phyloP scores from a whole-genome alignment of 345 rosid genomes.

The Microcos paniculata region DNA sequence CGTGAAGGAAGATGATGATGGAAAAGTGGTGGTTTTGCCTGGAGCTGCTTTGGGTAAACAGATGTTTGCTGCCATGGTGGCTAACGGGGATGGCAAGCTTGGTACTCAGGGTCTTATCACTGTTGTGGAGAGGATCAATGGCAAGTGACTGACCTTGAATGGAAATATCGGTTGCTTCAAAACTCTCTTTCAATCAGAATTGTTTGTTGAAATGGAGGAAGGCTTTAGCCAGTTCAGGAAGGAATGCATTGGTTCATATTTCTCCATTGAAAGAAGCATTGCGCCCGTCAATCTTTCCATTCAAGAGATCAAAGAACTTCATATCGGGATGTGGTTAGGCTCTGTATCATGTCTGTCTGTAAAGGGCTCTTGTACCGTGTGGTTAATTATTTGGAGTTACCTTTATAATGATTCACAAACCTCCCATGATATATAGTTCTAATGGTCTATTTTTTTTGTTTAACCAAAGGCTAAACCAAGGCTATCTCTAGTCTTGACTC shows the following conservation, averaged over 20 bases:
- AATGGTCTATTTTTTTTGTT: no score
- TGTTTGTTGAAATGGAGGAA: no score
- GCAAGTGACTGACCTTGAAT: conserved; percentile 30
- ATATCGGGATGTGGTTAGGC: background rate
- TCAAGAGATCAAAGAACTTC: background rate
- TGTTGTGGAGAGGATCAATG: conserved; percentile 72
- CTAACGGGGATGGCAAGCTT: conserved; percentile 69
- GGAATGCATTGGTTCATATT: background rate
- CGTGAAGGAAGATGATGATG: conserved; percentile 45
- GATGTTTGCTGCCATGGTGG: conserved; percentile 76
- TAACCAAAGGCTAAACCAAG: no score
- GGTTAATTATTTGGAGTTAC: background rate
- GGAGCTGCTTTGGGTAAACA: conserved; percentile 80
- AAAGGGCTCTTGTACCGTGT: background rate
- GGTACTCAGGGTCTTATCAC: conserved; percentile 75
- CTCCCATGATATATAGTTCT: no score
- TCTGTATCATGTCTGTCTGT: background rate
- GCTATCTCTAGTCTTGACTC: no score
- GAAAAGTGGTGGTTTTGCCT: conserved; percentile 44
- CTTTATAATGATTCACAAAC: no score
- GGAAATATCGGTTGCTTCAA: background rate
- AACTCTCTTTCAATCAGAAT: no score
- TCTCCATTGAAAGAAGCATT: background rate
- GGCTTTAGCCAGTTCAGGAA: background rate
- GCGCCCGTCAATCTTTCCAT: background rate